Conservation (phyloP, 1,284 basidiomycete species). For the Malassezia brasiliensis region DNA sequence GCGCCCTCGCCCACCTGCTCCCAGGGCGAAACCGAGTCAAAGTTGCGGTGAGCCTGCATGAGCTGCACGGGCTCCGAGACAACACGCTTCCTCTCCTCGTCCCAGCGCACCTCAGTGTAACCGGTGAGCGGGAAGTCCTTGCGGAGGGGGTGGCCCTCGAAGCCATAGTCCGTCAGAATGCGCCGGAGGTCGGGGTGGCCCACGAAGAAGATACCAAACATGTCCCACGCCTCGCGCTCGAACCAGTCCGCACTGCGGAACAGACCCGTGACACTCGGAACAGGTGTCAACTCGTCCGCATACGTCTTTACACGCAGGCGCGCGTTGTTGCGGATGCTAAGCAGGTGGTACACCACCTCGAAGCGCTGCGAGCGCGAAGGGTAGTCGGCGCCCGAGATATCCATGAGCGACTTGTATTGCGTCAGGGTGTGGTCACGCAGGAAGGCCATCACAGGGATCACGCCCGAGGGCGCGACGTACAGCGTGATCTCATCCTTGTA, state of each 20-base stretch:
- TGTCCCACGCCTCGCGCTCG: conserved; percentile 95
- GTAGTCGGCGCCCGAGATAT: conserved; percentile 90
- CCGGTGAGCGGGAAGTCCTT: conserved; percentile 98
- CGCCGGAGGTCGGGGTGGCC: conserved; percentile 92
- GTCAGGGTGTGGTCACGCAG: conserved; percentile 91
- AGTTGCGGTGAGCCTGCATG: conserved; percentile 96
- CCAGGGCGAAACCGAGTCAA: conserved; percentile 81
- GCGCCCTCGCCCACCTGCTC: conserved; percentile 86
- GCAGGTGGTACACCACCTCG: conserved; percentile 91
- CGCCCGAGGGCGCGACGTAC: conserved; percentile 70
- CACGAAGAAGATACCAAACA: conserved; percentile 93
- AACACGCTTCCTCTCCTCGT: conserved; percentile 96
- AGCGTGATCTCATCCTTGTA: conserved; percentile 93
- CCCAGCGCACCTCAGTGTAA: conserved; percentile 93
- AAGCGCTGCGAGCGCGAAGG: conserved; percentile 88
- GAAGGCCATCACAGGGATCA: conserved; percentile 81
- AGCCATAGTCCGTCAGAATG: conserved; percentile 98
- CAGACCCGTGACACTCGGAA: conserved; percentile 70
- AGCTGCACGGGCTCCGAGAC: conserved; percentile 96
- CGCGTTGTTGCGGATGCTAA: conserved; percentile 63
- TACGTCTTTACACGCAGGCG: conserved; percentile 96
- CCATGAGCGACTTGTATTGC: conserved; percentile 85
- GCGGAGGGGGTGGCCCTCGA: conserved; percentile 92
- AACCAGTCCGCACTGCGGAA: conserved; percentile 96
- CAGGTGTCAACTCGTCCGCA: conserved; percentile 85